Base-by-base conservation (phyloP, 257 asterid species). In the Solanum bulbocastanum region DNA sequence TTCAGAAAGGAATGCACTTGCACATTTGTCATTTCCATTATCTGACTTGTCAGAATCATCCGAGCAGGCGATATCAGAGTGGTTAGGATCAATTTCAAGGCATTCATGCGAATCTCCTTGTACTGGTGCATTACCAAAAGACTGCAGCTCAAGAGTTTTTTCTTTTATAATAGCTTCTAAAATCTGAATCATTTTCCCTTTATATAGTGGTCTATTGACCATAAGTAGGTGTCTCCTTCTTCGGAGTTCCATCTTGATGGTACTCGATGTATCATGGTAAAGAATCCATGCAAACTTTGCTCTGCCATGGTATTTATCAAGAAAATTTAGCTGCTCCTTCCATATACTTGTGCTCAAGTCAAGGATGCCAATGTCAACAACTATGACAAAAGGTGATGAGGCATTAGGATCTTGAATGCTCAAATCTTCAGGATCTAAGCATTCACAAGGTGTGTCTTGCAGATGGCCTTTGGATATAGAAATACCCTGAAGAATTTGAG, bases 231-330 rank as follows among this genome's bases (percentile, higher is more conserved):
- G 94, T 87, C 98, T 96, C 89, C 94, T 91, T 86, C 84, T 87
- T 1, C 96, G 96, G 49, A 96, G 94, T 85, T 96, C 98, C 32
- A 93, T 88, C 91, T 96, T 95, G 74, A 96, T 83, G 89, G 90
- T 83, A 58, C 88, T 93, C 65, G 96, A 88, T 79, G 95, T 93
- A 86, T 95, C 98, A 46, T 94, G 98, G 88, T 92, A 94, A 62
- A 96, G 87, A 76, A 95, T 91, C 98, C 98, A 96, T 5, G 96
- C 98, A 30, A 96, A 94, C 92, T 82, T 94, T 81, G 94, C 95
- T 87, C 90, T 89, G 39, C 91, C 90, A 23, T 88, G 72, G 89
- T 92, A 92, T 75, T 88, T 88, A 39, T 96, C 96, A 20, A 96
- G 95, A 86, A 93, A 94, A 74, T 89, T 89, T 66, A 96, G 95